A percentile compares a stretch with the other conserved stretches of the same genome.
phyloP scores from a whole-genome alignment of 2,329 filamentous ascomycete species.

The Apiospora sp. region DNA sequence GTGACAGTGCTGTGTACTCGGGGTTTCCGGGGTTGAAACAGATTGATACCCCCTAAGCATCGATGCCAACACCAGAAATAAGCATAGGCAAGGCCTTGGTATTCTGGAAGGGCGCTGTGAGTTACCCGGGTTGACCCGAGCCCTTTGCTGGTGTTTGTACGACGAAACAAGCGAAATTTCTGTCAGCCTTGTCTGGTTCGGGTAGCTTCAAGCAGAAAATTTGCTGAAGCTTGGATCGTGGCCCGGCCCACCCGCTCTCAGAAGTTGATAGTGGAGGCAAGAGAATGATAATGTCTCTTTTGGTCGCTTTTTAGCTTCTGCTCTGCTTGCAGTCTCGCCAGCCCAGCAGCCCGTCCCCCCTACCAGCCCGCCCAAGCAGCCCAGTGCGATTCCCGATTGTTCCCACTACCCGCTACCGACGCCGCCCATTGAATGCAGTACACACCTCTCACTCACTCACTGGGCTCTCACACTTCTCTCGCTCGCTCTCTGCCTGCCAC shows the following conservation, averaged over 20 bases:
- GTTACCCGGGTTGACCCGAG: constrained; percentile 11
- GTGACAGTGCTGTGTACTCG: constrained; percentile 4
- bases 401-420: constrained; percentile 16
- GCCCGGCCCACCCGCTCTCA: constrained; percentile 32
- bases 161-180: constrained; percentile 17
- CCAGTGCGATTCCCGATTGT: constrained; percentile 15
- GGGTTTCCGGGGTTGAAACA: constrained; percentile 5
- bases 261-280: constrained; percentile 16
- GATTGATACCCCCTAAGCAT: not conserved
- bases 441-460: not conserved
- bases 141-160: not conserved
- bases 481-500: not conserved
- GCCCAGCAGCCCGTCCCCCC: constrained; percentile 19
- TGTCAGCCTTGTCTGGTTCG: constrained; percentile 44
- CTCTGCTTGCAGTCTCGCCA: constrained; percentile 13
- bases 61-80: not conserved
- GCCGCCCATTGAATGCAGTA: not conserved
- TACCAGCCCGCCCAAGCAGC: not conserved
- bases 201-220: constrained; percentile 42
- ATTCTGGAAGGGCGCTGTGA: not conserved
- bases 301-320: constrained; percentile 15
- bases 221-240: constrained; percentile 35
- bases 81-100: constrained; percentile 1
- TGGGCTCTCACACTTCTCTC: not conserved
- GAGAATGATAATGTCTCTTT: constrained; percentile 23